Base-by-base conservation (phyloP, 129 eudicot genomes). In the Scalesia atractyloides region DNA sequence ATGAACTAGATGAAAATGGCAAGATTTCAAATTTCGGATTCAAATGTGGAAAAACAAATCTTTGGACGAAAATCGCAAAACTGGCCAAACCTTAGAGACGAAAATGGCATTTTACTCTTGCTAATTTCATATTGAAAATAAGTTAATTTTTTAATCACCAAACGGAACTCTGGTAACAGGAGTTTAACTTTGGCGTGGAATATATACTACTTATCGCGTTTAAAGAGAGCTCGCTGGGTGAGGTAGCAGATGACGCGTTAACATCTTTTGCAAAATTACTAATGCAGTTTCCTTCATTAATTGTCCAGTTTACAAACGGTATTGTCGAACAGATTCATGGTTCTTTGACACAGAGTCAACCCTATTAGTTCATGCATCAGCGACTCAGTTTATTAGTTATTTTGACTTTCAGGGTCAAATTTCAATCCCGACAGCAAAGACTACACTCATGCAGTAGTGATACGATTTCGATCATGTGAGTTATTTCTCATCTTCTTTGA, bases 381-480 rank as follows among this genome's bases (percentile, higher is more conserved):
- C 17, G 61, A 60, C 69, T 30, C 17, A 16, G 12, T 50, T 34
- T 50, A 26, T 12, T 33, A 44, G 36, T 70, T 68, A 4, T 66
- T 41, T 72, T 50, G 51, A 37, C 69, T 77, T 75, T 54, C 88
- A 92, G 98, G 96, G 58, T 68, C 78, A 48, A 93, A 80, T 67
- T 83, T 85, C 11, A 85, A 85, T 68, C 74, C 34, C 62, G 72
- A 76, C 56, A 84, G 79, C 77, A 70, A 70, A 50, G 96, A 80
- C 54, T 93, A 85, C 69, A 89, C 95, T 50, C 96, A 93, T 70
- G 98, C 75, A 57, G 79, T 76, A 48, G 95, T 89, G 56, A 82
- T 89, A 65, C 83, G 98, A 26, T 89, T 87, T 80, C 95, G 98
- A 67, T 93, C 98, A 76, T 76, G 98, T 93, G 69, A 93, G 90